phyloP scores from a whole-genome alignment of 768 basidiomycete species.

The Tulasnella calospora region DNA sequence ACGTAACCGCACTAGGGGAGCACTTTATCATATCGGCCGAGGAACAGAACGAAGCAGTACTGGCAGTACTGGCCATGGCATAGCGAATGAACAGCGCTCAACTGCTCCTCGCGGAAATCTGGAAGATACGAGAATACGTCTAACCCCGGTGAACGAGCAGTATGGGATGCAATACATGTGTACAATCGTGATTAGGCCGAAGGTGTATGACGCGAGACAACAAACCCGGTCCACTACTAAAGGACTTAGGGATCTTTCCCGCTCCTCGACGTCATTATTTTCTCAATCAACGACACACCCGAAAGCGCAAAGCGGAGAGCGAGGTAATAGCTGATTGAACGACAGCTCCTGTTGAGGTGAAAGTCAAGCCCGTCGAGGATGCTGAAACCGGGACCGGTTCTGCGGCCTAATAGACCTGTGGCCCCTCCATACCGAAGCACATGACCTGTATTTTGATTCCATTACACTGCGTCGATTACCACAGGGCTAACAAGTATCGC shows the following conservation, averaged over 20 bases:
- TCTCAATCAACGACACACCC: too few species aligned
- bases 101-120: not conserved
- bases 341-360: conserved; percentile 18
- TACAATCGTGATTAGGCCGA: not conserved
- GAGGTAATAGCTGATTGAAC: conserved; percentile 32
- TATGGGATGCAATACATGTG: not conserved
- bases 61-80: too few species aligned
- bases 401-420: not conserved
- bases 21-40: too few species aligned
- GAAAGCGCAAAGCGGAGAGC: conserved; percentile 70
- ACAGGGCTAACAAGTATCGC: too few species aligned
- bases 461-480: not conserved
- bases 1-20: too few species aligned
- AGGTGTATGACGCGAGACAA: not conserved
- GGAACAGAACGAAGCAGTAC: too few species aligned
- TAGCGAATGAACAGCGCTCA: not conserved
- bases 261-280: not conserved
- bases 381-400: not conserved
- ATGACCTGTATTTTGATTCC: not conserved
- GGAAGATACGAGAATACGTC: not conserved
- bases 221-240: not conserved
- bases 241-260: not conserved
- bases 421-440: too few species aligned
- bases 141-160: not conserved
- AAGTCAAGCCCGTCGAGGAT: conserved; percentile 22